phyloP scores from a whole-genome alignment of 1,284 basidiomycete species.

The Austroboletus niveus region DNA sequence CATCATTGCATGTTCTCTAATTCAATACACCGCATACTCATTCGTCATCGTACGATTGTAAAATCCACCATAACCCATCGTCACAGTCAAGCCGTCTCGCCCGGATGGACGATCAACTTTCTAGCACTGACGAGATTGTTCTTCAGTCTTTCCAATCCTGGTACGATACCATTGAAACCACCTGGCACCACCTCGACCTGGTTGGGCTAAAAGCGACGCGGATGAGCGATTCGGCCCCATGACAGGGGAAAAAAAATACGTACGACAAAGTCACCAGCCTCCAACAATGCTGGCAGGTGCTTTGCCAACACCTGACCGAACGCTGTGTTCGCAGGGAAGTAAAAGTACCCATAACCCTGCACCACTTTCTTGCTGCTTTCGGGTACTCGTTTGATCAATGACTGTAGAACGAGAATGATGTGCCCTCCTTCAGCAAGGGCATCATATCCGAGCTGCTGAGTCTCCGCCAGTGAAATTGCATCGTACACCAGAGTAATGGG shows the following conservation, averaged over 20 bases:
- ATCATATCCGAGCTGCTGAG: constrained; percentile 25
- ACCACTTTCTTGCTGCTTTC: constrained; percentile 19
- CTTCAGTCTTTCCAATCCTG: constrained; percentile 22
- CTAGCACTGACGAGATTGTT: constrained; percentile 26
- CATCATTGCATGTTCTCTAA: no score
- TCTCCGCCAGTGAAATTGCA: constrained; percentile 12
- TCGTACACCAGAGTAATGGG: constrained; percentile 21
- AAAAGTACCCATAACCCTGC: constrained; percentile 7
- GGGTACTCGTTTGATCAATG: constrained; percentile 7
- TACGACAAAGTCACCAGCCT: constrained; percentile 24
- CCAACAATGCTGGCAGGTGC: constrained; percentile 15
- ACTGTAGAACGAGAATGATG: constrained; percentile 1
- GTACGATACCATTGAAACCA: constrained; percentile 15
- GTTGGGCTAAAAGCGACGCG: constrained; percentile 15
- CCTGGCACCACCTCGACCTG: constrained; percentile 24
- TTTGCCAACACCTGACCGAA: constrained; percentile 15
- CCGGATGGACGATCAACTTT: constrained; percentile 16
- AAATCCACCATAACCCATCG: no score
- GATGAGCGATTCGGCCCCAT: no score
- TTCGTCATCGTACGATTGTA: no score
- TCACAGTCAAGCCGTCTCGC: constrained; percentile 10
- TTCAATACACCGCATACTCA: no score
- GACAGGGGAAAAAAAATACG: background rate
- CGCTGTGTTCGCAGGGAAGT: constrained; percentile 7
- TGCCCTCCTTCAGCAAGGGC: constrained; percentile 18